Conservation (phyloP, 768 basidiomycete species). For the Auriscalpium orientale region DNA sequence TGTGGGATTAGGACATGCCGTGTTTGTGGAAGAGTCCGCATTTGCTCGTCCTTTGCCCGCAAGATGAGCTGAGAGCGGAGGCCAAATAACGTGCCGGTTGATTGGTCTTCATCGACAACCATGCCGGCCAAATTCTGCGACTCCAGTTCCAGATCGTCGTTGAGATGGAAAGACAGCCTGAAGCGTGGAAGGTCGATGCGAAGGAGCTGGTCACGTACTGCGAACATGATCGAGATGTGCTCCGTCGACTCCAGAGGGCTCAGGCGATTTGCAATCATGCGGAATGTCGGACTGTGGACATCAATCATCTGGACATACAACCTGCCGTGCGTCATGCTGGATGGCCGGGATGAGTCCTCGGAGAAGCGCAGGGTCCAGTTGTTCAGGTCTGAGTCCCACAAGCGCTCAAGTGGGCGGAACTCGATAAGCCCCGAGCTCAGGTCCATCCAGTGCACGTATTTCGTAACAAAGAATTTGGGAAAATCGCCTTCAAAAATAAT, state of each 20-base stretch:
- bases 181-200: conserved; percentile 32
- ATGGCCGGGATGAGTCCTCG: not conserved
- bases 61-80: conserved; percentile 24
- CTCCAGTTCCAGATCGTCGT: conserved; percentile 23
- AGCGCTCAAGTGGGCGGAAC: conserved; percentile 24
- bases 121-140: conserved; percentile 34
- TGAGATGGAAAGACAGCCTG: conserved; percentile 32
- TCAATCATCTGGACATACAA: not conserved
- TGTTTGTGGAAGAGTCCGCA: not conserved
- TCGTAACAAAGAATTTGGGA: conserved; percentile 22
- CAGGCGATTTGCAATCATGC: not conserved
- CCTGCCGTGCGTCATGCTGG: not conserved
- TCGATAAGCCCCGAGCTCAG: conserved; percentile 19
- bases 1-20: conserved; percentile 4
- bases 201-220: conserved; percentile 9
- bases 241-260: not conserved
- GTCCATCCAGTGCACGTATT: conserved; percentile 30
- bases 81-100: conserved; percentile 37
- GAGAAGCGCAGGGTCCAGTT: conserved; percentile 21
- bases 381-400: conserved; percentile 22
- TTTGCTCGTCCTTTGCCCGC: not conserved
- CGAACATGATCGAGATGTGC: not conserved
- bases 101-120: conserved; percentile 34
- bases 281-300: not conserved
- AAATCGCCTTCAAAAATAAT: conserved; percentile 21